Conservation (phyloP, 1,284 basidiomycete species). For the Marasmius oreades region DNA sequence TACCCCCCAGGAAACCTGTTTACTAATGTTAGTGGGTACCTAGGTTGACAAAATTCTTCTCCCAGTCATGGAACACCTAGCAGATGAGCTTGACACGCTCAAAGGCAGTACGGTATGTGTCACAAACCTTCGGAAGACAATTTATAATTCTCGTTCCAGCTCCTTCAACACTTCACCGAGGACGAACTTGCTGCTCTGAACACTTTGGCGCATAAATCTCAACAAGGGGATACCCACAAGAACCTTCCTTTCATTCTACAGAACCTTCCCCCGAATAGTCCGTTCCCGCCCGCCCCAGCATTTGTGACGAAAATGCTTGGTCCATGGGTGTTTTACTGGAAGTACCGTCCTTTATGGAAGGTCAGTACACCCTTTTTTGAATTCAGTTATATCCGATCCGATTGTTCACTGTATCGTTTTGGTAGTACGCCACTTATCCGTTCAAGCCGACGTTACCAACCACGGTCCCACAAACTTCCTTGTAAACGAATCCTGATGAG, state of each 20-base stretch:
- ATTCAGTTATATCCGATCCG: not conserved
- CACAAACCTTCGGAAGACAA: not conserved
- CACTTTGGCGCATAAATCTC: constrained; percentile 12
- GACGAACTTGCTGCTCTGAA: constrained; percentile 15
- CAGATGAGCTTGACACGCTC: constrained; percentile 18
- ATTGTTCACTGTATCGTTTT: not conserved
- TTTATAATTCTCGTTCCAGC: constrained; percentile 8
- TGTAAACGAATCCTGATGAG: not conserved
- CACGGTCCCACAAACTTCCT: constrained; percentile 2
- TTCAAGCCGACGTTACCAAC: constrained; percentile 11
- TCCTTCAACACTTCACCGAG: constrained; percentile 15
- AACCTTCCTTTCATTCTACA: constrained; percentile 17
- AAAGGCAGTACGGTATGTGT: constrained; percentile 5
- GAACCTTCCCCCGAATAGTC: constrained; percentile 17
- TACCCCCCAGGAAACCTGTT: not conserved
- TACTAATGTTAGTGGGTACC: not conserved
- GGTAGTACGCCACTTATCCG: constrained; percentile 16
- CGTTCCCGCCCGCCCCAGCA: constrained; percentile 19
- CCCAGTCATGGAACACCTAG: constrained; percentile 19
- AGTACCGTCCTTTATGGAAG: constrained; percentile 17
- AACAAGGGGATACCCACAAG: constrained; percentile 14
- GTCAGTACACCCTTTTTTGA: not conserved
- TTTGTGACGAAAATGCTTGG: constrained; percentile 17
- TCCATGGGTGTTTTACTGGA: constrained; percentile 19
- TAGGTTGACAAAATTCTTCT: constrained; percentile 16